phyloP scores from a whole-genome alignment of 495 filamentous ascomycete species.

The Staphylotrichum tortipilum region DNA sequence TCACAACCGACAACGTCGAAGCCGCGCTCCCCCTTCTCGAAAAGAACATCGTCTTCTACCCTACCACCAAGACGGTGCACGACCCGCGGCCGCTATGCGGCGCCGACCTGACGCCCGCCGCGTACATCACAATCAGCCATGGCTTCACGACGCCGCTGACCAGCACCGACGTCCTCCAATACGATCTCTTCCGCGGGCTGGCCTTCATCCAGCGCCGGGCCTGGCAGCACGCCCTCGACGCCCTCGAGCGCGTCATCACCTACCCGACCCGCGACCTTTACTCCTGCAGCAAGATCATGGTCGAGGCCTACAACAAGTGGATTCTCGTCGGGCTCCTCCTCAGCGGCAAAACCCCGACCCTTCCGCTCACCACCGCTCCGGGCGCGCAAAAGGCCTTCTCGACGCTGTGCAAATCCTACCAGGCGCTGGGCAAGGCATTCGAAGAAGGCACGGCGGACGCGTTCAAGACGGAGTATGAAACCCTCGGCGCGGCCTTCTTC shows the following conservation, averaged over 20 bases:
- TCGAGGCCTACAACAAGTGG: conserved; percentile 93
- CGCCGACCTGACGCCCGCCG: conserved; percentile 23
- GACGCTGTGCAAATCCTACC: conserved; percentile 59
- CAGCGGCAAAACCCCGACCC: conserved; percentile 52
- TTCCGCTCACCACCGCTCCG: conserved; percentile 28
- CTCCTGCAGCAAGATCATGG: conserved; percentile 61
- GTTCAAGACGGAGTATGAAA: conserved; percentile 51
- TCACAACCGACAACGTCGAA: conserved; percentile 40
- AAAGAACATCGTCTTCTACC: conserved; percentile 58
- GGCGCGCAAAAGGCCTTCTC: conserved; percentile 49
- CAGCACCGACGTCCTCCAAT: conserved; percentile 56
- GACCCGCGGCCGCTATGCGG: conserved; percentile 25
- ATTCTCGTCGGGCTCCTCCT: conserved; percentile 66
- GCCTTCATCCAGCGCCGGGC: conserved; percentile 63
- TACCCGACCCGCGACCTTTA: conserved; percentile 49
- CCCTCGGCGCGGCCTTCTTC: conserved; percentile 50
- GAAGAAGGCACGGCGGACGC: conserved; percentile 46
- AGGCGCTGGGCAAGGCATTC: conserved; percentile 60
- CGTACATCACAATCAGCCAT: conserved; percentile 48
- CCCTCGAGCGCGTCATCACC: conserved; percentile 59
- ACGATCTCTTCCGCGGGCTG: conserved; percentile 71
- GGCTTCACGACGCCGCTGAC: conserved; percentile 52
- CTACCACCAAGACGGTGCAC: conserved; percentile 31
- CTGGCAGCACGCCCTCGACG: conserved; percentile 64
- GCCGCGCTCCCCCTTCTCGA: conserved; percentile 59